Conservation (phyloP, 805 yeast species). For the Metschnikowia colocasiae region DNA sequence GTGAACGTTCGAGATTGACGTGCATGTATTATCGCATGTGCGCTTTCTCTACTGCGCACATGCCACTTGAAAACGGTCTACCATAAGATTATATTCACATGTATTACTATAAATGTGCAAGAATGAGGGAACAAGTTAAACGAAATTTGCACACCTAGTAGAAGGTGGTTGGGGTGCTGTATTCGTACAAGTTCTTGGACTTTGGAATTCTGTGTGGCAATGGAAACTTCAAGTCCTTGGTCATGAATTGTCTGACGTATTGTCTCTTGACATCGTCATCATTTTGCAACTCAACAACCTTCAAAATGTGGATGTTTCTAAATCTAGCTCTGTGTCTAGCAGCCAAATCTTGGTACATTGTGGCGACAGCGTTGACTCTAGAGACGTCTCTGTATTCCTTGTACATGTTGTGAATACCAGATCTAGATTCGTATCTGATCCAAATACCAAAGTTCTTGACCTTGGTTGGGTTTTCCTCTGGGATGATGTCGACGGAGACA, state of each 20-base stretch:
- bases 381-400: slow-evolving; percentile 99
- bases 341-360: slow-evolving; percentile 99
- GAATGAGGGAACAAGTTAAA: slow-evolving; percentile 5
- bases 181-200: slow-evolving; percentile 81
- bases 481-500: slow-evolving; percentile 85
- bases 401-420: slow-evolving; percentile 99
- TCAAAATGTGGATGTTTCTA: slow-evolving; percentile 98
- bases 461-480: slow-evolving; percentile 97
- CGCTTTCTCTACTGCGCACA: background rate
- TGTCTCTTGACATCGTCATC: slow-evolving; percentile 98
- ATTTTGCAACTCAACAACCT: slow-evolving; percentile 98
- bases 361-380: slow-evolving; percentile 98
- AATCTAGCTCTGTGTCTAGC: slow-evolving; percentile 99
- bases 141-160: slow-evolving; percentile 53
- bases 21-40: background rate
- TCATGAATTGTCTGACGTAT: slow-evolving; percentile 94
- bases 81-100: slow-evolving; percentile 15
- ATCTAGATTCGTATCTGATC: slow-evolving; percentile 99
- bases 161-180: slow-evolving; percentile 96
- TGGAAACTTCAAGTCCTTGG: slow-evolving; percentile 98
- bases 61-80: slow-evolving; percentile 3
- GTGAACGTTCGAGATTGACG: background rate
- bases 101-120: slow-evolving; percentile 17
- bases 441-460: slow-evolving; percentile 99
- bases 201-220: slow-evolving; percentile 98